Conservation (phyloP, 2,329 filamentous ascomycete species). For the Microsporum ferrugineum region DNA sequence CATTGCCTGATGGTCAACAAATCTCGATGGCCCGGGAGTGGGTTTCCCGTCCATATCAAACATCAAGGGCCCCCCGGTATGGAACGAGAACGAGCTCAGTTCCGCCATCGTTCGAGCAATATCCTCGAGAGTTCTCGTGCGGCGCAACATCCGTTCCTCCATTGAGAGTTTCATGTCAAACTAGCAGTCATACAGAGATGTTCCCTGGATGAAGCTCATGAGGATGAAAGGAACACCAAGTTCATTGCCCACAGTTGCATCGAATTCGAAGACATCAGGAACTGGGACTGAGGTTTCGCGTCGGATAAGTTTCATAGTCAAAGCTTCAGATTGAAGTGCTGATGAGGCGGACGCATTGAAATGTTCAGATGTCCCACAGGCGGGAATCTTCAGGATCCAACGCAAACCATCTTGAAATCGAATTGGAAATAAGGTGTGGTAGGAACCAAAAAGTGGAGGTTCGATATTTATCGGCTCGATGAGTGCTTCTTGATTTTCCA, state of each 20-base stretch:
- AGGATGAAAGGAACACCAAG: constrained; percentile 9
- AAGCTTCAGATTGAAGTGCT: constrained; percentile 10
- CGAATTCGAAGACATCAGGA: constrained; percentile 6
- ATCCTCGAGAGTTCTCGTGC: constrained; percentile 3
- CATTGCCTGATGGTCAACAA: constrained; percentile 7
- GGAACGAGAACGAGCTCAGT: constrained; percentile 6
- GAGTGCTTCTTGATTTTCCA: constrained; percentile 3
- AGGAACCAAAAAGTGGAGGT: constrained; percentile 7
- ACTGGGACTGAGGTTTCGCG: constrained; percentile 9
- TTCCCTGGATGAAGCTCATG: constrained; percentile 6
- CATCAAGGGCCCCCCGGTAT: constrained; percentile 5
- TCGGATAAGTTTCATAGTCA: constrained; percentile 7
- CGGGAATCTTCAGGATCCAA: constrained; percentile 9
- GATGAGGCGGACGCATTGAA: constrained; percentile 6
- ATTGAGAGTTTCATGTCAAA: constrained; percentile 5
- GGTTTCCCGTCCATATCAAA: constrained; percentile 6
- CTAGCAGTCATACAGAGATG: constrained; percentile 8
- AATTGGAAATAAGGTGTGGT: constrained; percentile 8
- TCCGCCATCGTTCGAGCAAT: constrained; percentile 8
- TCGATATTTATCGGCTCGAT: constrained; percentile 6
- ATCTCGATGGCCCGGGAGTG: constrained; percentile 6
- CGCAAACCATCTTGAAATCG: constrained; percentile 8
- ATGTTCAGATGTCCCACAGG: constrained; percentile 5
- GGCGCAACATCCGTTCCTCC: constrained; percentile 5
- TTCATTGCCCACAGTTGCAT: constrained; percentile 5